Percentiles rank a stretch among this genome's conserved stretches.
Conservation (phyloP, 1,139 yeast genomes). For the Candida smagusa region DNA sequence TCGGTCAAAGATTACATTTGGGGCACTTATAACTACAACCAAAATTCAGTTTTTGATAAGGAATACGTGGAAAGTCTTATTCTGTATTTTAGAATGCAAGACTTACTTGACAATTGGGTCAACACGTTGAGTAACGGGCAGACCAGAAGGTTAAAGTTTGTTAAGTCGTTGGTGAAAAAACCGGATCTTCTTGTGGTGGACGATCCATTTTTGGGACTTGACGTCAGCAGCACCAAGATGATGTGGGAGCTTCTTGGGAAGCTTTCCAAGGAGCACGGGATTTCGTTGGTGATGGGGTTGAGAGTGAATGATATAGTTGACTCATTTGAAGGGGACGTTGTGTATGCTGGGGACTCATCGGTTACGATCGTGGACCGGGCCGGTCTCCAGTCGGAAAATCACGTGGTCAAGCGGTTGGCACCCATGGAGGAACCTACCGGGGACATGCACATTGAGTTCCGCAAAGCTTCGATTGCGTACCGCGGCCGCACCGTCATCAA, state of each 20-base stretch:
- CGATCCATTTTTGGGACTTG: constrained; percentile 90
- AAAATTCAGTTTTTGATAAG: constrained; percentile 20
- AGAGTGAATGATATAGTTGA: constrained; percentile 76
- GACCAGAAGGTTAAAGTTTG: constrained; percentile 83
- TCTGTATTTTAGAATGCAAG: constrained; percentile 51
- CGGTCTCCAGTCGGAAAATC: neutral
- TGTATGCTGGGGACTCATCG: constrained; percentile 56
- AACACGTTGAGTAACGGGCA: constrained; percentile 93
- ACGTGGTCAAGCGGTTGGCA: neutral
- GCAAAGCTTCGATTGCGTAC: constrained; percentile 64
- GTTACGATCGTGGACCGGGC: constrained; percentile 1
- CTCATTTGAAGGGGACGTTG: constrained; percentile 45
- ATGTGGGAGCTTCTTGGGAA: constrained; percentile 42
- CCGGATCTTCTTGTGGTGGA: constrained; percentile 74
- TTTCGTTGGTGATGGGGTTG: constrained; percentile 62
- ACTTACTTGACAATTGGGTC: constrained; percentile 68
- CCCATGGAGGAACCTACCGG: constrained; percentile 1
- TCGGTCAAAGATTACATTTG: constrained; percentile 51
- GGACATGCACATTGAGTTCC: constrained; percentile 51
- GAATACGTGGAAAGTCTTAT: constrained; percentile 41
- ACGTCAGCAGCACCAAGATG: constrained; percentile 62
- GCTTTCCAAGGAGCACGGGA: constrained; percentile 25
- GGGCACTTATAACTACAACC: constrained; percentile 48
- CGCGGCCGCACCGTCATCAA: constrained; percentile 57
- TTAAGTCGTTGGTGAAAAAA: constrained; percentile 60